phyloP scores from a whole-genome alignment of 441 rosid species.

The Euphorbia neoarborescens region DNA sequence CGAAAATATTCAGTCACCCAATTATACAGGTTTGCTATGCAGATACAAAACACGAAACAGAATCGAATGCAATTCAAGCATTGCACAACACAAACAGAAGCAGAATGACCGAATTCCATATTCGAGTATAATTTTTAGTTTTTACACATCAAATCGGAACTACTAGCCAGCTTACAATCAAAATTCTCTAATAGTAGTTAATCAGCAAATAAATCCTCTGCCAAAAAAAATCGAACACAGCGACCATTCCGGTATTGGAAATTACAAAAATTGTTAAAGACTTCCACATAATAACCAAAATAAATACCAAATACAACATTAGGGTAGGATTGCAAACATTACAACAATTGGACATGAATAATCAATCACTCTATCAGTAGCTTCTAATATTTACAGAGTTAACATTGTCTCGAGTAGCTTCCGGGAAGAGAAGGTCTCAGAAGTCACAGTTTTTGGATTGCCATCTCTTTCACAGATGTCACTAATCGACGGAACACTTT shows the following conservation, averaged over 20 bases:
- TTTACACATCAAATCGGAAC: too few relatives aligned
- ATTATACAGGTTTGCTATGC: too few relatives aligned
- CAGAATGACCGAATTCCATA: too few relatives aligned
- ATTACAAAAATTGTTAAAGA: neutral
- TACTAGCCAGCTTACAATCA: neutral
- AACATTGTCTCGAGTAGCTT: neutral
- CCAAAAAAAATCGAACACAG: neutral
- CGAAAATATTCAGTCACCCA: too few relatives aligned
- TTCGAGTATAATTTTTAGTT: too few relatives aligned
- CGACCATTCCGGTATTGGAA: neutral
- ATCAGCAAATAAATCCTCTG: neutral
- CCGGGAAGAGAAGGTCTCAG: slow-evolving; percentile 13
- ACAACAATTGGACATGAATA: slow-evolving; percentile 7
- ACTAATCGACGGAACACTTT: slow-evolving; percentile 74
- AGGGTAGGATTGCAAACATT: neutral
- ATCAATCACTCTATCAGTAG: neutral
- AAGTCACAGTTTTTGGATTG: slow-evolving; percentile 39
- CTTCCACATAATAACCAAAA: neutral
- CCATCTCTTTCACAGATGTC: slow-evolving; percentile 61
- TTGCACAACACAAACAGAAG: too few relatives aligned
- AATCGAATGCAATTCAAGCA: too few relatives aligned
- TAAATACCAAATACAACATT: neutral
- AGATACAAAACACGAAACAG: too few relatives aligned
- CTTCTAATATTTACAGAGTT: neutral
- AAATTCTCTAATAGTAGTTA: neutral